A percentile compares a stretch with the other conserved stretches of the same genome.
These are phyloP conservation scores for Trichosporon asahii DNA, from an alignment of 1,284 basidiomycete genomes.

Conservation along the genomic window DNA sequence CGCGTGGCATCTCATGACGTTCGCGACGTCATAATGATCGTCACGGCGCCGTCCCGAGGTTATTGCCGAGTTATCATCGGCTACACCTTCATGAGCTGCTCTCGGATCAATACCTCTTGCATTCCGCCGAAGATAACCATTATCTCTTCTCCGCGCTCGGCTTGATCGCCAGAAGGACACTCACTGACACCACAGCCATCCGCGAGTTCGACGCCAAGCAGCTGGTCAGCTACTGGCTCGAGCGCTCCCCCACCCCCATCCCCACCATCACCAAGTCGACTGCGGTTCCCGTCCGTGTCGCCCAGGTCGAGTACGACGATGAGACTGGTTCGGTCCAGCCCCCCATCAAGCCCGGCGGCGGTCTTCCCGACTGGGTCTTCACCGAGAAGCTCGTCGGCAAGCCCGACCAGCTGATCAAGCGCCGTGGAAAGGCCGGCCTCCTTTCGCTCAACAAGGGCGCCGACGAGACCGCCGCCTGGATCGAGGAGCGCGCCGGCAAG, in stretches of 20 bases:
- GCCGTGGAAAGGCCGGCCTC: conserved; percentile 95
- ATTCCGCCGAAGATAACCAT: conserved; percentile 8
- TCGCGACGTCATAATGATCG: background rate
- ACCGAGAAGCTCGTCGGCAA: conserved; percentile 83
- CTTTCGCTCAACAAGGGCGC: conserved; percentile 91
- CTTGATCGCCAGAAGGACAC: background rate
- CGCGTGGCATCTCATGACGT: background rate
- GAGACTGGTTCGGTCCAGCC: conserved; percentile 71
- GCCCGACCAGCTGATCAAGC: conserved; percentile 98
- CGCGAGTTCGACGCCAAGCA: conserved; percentile 94
- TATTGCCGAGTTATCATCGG: background rate
- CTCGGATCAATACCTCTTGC: conserved; percentile 18
- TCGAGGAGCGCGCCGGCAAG: conserved; percentile 85
- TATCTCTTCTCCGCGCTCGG: background rate
- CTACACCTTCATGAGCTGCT: background rate
- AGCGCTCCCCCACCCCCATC: conserved; percentile 66
- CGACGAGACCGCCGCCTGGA: conserved; percentile 82
- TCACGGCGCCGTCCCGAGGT: background rate
- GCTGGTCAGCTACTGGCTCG: conserved; percentile 87
- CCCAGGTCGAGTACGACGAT: conserved; percentile 65
- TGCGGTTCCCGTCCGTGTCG: conserved; percentile 50
- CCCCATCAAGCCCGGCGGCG: conserved; percentile 60
- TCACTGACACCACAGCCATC: conserved; percentile 60
- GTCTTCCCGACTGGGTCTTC: conserved; percentile 81
- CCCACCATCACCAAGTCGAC: conserved; percentile 49